These are phyloP conservation scores for Zizania palustris DNA, from an alignment of 202 grass and related monocot genomes.

Conservation along the genomic window DNA sequence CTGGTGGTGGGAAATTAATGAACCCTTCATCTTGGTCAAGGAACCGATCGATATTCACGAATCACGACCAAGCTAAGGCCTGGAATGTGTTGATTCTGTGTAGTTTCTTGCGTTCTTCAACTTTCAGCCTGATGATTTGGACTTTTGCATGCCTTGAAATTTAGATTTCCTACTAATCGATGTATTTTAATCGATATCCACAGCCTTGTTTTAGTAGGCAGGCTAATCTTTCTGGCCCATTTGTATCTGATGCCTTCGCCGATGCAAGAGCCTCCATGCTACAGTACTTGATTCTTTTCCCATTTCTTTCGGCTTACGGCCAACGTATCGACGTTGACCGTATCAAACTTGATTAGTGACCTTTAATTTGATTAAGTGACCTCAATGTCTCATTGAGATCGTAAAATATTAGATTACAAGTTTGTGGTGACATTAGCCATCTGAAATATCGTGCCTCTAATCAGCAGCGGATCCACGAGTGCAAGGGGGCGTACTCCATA, in stretches of 20 bases:
- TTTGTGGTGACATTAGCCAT: no score
- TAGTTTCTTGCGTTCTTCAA: not conserved
- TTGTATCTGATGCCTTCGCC: conserved; percentile 24
- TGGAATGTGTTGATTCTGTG: not conserved
- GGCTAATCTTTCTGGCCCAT: not conserved
- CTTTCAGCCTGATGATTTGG: not conserved
- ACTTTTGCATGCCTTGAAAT: not conserved
- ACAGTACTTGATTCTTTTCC: conserved; percentile 25
- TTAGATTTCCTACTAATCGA: not conserved
- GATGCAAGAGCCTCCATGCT: conserved; percentile 33
- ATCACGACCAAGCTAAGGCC: no score
- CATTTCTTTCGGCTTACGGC: conserved; percentile 3
- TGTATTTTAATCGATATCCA: not conserved
- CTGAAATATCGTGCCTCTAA: no score
- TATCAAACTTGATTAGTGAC: not conserved
- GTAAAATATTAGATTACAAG: no score
- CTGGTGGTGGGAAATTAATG: no score
- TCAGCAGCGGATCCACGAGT: no score
- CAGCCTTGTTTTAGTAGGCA: not conserved
- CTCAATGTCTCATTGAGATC: no score
- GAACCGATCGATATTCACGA: no score
- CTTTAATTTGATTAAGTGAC: not conserved
- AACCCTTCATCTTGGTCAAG: no score
- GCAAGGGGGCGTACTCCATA: no score
- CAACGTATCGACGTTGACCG: not conserved